Conservation (phyloP, 495 filamentous ascomycete species). For the Aspergillus hancockii region DNA sequence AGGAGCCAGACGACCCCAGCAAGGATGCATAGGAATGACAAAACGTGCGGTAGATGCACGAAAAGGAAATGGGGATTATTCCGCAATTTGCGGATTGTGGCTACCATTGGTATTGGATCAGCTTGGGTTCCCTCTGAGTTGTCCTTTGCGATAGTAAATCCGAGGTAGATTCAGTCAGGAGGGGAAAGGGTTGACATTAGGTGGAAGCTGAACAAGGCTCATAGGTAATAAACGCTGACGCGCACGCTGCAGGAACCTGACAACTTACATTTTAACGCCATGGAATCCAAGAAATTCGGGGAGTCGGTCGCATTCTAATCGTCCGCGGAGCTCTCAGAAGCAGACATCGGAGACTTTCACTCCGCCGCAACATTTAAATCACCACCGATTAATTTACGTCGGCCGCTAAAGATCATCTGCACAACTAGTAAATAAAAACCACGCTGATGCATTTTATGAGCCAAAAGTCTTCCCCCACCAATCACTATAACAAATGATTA, state of each 20-base stretch:
- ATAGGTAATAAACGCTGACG: neutral
- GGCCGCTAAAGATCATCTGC: slow-evolving; percentile 28
- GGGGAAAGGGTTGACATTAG: neutral
- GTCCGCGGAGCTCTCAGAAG: neutral
- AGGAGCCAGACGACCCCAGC: slow-evolving; percentile 91
- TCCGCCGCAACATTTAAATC: neutral
- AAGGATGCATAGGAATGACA: slow-evolving; percentile 84
- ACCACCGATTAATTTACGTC: slow-evolving; percentile 26
- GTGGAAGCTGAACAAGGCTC: neutral
- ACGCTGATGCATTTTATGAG: slow-evolving; percentile 19
- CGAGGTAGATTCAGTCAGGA: slow-evolving; percentile 13
- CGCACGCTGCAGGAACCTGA: neutral
- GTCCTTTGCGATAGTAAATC: slow-evolving; percentile 23
- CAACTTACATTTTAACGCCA: slow-evolving; percentile 48
- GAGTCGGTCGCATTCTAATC: slow-evolving; percentile 19
- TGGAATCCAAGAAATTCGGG: slow-evolving; percentile 29
- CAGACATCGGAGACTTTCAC: neutral
- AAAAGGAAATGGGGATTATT: slow-evolving; percentile 44
- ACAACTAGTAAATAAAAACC: slow-evolving; percentile 16
- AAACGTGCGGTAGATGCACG: slow-evolving; percentile 39
- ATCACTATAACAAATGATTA: slow-evolving; percentile 16
- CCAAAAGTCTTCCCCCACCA: slow-evolving; percentile 15
- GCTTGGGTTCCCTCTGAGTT: slow-evolving; percentile 21
- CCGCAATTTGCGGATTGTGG: slow-evolving; percentile 47
- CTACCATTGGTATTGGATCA: slow-evolving; percentile 28